These are phyloP conservation scores for Catunica adiposa DNA, from an alignment of 2,329 filamentous ascomycete genomes.

Conservation along the genomic window DNA sequence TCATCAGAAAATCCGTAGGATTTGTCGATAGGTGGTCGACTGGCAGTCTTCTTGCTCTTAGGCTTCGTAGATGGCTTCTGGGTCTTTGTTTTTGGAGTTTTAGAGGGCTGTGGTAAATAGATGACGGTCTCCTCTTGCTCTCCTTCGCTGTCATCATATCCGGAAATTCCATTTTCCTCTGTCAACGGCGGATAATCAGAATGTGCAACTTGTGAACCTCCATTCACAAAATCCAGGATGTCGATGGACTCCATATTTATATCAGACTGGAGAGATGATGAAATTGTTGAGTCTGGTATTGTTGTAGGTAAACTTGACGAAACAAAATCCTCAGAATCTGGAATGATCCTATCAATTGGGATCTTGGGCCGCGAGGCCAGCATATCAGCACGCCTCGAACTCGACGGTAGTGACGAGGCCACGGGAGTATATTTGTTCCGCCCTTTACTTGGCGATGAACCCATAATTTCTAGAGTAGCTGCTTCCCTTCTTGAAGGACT, in stretches of 20 bases:
- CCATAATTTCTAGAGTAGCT: background rate
- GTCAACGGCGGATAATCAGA: background rate
- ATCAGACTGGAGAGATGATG: background rate
- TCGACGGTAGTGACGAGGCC: background rate
- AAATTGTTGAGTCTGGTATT: background rate
- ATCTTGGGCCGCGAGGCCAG: background rate
- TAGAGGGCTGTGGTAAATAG: background rate
- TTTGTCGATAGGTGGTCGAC: conserved; percentile 12
- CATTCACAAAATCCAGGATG: background rate
- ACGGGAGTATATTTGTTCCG: too few relatives aligned
- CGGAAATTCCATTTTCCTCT: background rate
- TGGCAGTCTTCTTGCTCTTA: background rate
- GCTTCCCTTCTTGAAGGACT: background rate
- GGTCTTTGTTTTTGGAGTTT: background rate
- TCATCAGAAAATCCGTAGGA: conserved; percentile 18
- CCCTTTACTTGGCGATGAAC: background rate
- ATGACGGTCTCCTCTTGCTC: background rate
- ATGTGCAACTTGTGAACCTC: background rate
- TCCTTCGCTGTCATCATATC: background rate
- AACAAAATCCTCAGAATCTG: conserved; percentile 19
- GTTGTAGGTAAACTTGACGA: background rate
- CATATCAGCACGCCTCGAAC: background rate
- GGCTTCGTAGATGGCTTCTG: background rate
- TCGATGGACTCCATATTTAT: background rate
- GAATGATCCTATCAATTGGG: conserved; percentile 14